Percentiles rank a stretch among this genome's conserved stretches.
These are phyloP conservation scores for Talaromyces pinophilus DNA, from an alignment of 2,329 filamentous ascomycete genomes.

Conservation along the genomic window DNA sequence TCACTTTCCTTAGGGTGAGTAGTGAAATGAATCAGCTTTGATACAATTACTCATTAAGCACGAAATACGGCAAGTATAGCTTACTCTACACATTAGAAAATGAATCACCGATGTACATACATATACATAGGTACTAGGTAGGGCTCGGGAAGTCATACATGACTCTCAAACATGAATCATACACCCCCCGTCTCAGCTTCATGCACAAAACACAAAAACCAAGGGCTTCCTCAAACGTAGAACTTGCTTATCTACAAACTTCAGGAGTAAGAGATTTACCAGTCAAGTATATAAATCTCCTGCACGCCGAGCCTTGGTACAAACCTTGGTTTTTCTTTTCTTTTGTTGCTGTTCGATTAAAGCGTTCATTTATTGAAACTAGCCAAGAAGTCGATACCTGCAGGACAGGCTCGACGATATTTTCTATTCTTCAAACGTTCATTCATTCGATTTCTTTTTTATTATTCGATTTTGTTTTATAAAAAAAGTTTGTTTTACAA, in stretches of 20 bases:
- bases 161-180: constrained; percentile 16
- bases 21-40: background rate
- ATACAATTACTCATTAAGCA: background rate
- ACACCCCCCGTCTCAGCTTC: constrained; percentile 4
- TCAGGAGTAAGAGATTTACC: background rate
- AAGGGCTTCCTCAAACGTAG: background rate
- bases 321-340: background rate
- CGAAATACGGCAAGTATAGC: background rate
- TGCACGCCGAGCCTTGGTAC: background rate
- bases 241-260: background rate
- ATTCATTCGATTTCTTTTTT: background rate
- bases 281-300: background rate
- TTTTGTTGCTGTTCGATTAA: background rate
- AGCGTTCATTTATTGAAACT: background rate
- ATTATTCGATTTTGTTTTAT: background rate
- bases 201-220: background rate
- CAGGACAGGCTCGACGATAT: constrained; percentile 2
- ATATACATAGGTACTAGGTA: background rate
- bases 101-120: background rate
- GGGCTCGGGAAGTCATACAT: background rate
- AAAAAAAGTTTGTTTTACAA: background rate
- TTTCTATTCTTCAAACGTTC: background rate
- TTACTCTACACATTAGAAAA: background rate
- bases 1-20: background rate
- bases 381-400: constrained; percentile 3